Evolutionary conservation across 2,329 filamentous ascomycete species (phyloP).

Genomic region (Colletotrichum lini): DNA sequence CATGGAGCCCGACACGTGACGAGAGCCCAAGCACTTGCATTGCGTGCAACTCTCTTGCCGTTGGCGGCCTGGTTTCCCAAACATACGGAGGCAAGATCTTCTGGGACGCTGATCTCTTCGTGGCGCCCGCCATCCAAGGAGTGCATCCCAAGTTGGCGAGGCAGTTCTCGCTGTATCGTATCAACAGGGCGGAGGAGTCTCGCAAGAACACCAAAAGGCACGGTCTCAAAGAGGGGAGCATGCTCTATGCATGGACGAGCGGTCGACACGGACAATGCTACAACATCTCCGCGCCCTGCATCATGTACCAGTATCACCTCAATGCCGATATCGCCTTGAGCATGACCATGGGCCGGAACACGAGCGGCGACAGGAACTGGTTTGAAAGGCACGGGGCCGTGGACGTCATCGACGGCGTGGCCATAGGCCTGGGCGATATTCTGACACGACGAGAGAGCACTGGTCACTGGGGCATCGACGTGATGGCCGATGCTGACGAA

Average conservation of each 20-base stretch:
- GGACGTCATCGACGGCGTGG: not conserved
- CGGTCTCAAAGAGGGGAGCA: conserved; percentile 63
- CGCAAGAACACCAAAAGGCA: conserved; percentile 71
- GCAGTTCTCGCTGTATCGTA: conserved; percentile 48
- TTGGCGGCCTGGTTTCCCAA: conserved; percentile 48
- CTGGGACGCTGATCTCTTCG: conserved; percentile 51
- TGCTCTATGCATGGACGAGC: conserved; percentile 77
- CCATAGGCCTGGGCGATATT: conserved; percentile 27
- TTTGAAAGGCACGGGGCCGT: conserved; percentile 30
- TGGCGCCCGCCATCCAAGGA: conserved; percentile 47
- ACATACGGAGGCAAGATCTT: conserved; percentile 50
- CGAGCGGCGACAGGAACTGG: conserved; percentile 45
- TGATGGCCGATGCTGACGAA: conserved; percentile 44
- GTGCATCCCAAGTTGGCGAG: conserved; percentile 47
- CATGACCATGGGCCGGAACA: conserved; percentile 46
- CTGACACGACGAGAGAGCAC: conserved; percentile 39
- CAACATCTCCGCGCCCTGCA: conserved; percentile 71
- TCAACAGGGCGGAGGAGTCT: conserved; percentile 62
- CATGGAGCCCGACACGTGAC: conserved; percentile 9
- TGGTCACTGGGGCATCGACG: conserved; percentile 42
- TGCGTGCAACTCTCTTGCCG: conserved; percentile 43
- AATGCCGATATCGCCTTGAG: conserved; percentile 77
- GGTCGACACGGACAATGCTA: conserved; percentile 77
- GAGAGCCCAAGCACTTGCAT: conserved; percentile 10
- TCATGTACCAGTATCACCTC: conserved; percentile 79